Evolutionary conservation across 1,284 basidiomycete species (phyloP).

Genomic region (Sporisorium scitamineum): DNA sequence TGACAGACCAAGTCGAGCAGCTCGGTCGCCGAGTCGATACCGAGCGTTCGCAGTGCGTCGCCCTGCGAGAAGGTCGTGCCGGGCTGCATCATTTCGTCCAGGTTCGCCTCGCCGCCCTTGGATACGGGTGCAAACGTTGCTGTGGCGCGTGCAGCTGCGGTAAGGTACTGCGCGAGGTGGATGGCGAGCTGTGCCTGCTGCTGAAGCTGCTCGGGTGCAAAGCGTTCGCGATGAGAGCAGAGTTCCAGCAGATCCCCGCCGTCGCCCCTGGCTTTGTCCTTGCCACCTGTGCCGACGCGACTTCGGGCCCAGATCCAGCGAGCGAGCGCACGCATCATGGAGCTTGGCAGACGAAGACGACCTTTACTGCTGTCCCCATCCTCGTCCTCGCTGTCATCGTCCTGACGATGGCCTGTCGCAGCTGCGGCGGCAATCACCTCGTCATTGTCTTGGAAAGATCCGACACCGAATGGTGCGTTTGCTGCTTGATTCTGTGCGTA

Average conservation of each 20-base stretch:
- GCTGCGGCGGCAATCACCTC: constrained; percentile 31
- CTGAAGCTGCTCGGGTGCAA: constrained; percentile 35
- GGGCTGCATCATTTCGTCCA: constrained; percentile 40
- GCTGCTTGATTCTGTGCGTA: constrained; percentile 11
- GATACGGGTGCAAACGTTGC: constrained; percentile 28
- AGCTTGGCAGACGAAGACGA: constrained; percentile 30
- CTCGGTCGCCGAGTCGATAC: constrained; percentile 42
- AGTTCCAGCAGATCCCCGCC: constrained; percentile 38
- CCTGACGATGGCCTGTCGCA: constrained; percentile 15
- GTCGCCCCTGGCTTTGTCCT: constrained; percentile 27
- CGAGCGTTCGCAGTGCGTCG: constrained; percentile 37
- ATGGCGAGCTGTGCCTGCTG: constrained; percentile 37
- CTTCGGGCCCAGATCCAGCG: constrained; percentile 46
- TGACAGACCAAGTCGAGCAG: constrained; percentile 69
- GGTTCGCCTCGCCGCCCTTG: constrained; percentile 21
- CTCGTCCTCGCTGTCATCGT: constrained; percentile 10
- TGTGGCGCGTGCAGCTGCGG: constrained; percentile 28
- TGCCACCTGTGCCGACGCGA: constrained; percentile 27
- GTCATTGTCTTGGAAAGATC: constrained; percentile 44
- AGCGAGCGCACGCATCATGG: constrained; percentile 48
- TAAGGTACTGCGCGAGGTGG: constrained; percentile 40
- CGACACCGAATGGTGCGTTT: constrained; percentile 25
- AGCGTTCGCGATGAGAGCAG: constrained; percentile 39
- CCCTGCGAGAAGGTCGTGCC: constrained; percentile 35
- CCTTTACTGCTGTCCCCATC: not conserved